Base-by-base conservation (phyloP, 2,329 filamentous ascomycete genomes). In the Trichoderma simmonsii region DNA sequence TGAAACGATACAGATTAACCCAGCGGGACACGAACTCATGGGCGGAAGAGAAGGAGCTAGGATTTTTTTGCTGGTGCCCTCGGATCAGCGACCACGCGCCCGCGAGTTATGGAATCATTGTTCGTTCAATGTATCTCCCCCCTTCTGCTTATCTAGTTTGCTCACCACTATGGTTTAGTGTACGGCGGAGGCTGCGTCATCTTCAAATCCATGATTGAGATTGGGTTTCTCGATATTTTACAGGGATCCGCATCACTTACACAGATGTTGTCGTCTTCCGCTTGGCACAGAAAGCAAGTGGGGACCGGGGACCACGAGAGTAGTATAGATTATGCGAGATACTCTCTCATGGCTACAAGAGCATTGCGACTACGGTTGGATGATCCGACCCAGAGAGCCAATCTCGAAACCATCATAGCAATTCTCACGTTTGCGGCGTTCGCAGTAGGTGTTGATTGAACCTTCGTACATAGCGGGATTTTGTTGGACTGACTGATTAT, bases 121-220 rank as follows among this genome's bases (percentile, higher is more conserved):
- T 69, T 61, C 56, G 66, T 69, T 8, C 3, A 30, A 21, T 51
- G 4, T 11, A 4, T 51, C 6, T 21, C 7, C 24, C 26, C 54
- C 9, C 24, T 15, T 30, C 5, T 39, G 11, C 21, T 11, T 12
- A n/a, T 5, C n/a, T 34, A 6, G 26, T 26, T 51, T 61, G 14
- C 54, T 60, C 28, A 60, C 2, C 18, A 12, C 5, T 26, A 9
- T 26, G 8, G 6, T 61, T 12, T 11, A 69, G 66, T 69, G 24
- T 69, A 69, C 18, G 66, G 48, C 12, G 63, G 66, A 51, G 36
- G 66, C 36, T 69, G 66, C 15, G 66, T 69, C n/a, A 48, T 69
- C 66, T 69, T 69, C 66, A 69, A 69, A 26, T 61, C 66, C 0
- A 69, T 69, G 66, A 61, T 69, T 34, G 66, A 69, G 28, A 61